phyloP scores from a whole-genome alignment of 2,329 filamentous ascomycete species.

The Xylaria sp. region DNA sequence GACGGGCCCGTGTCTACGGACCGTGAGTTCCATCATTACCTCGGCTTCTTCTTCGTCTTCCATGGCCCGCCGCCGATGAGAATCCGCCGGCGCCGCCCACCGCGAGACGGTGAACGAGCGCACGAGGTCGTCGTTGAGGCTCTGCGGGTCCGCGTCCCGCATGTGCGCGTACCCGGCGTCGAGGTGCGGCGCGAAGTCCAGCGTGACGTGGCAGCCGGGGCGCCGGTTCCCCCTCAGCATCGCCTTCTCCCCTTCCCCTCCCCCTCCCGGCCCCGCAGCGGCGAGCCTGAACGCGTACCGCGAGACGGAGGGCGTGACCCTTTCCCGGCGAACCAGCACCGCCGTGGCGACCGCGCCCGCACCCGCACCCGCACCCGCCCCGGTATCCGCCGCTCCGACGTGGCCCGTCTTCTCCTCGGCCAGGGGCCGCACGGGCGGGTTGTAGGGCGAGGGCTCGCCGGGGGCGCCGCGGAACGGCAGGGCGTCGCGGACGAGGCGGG shows the following conservation, averaged over 20 bases:
- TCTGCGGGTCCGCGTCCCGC: constrained; percentile 77
- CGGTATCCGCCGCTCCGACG: neutral
- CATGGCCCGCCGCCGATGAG: constrained; percentile 27
- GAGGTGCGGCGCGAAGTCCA: constrained; percentile 72
- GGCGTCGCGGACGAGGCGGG: constrained; percentile 64
- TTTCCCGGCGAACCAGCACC: constrained; percentile 59
- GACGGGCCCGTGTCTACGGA: constrained; percentile 68
- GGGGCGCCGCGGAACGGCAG: constrained; percentile 67
- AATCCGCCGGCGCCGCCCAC: constrained; percentile 12
- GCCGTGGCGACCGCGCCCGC: constrained; percentile 44
- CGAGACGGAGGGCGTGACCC: constrained; percentile 67
- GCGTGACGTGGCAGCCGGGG: constrained; percentile 76
- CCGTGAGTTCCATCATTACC: constrained; percentile 71
- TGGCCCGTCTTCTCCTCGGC: constrained; percentile 52
- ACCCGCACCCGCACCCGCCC: constrained; percentile 3
- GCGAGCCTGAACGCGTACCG: constrained; percentile 59
- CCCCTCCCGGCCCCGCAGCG: constrained; percentile 2
- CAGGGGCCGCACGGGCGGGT: constrained; percentile 71
- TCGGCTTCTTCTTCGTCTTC: no score
- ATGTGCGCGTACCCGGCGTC: constrained; percentile 80
- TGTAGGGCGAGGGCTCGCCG: constrained; percentile 73
- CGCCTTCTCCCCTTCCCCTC: constrained; percentile 15
- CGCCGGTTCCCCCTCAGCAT: constrained; percentile 50
- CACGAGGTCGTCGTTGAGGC: constrained; percentile 82
- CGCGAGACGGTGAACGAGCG: constrained; percentile 74